Conservation (phyloP, 495 filamentous ascomycete species). For the Cercophora samala region DNA sequence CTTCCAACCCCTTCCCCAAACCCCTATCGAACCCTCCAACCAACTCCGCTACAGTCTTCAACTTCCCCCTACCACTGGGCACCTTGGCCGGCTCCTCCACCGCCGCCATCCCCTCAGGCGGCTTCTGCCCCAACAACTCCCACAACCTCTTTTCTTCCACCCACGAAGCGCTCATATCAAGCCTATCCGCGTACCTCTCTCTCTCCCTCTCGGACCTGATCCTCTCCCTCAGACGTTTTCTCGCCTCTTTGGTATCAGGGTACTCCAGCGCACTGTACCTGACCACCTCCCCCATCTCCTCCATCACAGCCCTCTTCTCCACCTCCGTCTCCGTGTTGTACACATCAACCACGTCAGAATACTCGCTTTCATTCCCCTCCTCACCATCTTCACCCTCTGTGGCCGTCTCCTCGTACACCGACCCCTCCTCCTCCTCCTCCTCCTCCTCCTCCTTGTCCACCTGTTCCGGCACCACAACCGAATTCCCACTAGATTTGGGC, state of each 20-base stretch:
- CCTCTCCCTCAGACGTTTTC: conserved; percentile 24
- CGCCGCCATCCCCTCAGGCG: conserved; percentile 61
- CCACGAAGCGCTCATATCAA: conserved; percentile 51
- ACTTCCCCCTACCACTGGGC: background rate
- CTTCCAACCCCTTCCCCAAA: conserved; percentile 15
- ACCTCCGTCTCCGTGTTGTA: background rate
- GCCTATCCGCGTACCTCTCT: conserved; percentile 52
- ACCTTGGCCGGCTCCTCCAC: conserved; percentile 4
- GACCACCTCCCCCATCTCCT: conserved; percentile 31
- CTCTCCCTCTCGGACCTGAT: conserved; percentile 36
- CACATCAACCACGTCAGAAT: background rate
- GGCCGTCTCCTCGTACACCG: conserved; percentile 22
- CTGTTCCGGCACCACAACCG: no score
- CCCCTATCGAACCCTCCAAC: conserved; percentile 45
- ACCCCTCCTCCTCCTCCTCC: conserved; percentile 34
- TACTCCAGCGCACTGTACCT: conserved; percentile 28
- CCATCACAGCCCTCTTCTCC: conserved; percentile 21
- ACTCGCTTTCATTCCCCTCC: conserved; percentile 17
- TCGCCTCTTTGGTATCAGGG: conserved; percentile 16
- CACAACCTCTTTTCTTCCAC: conserved; percentile 58
- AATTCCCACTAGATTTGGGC: no score
- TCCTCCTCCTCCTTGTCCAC: no score
- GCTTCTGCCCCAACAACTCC: conserved; percentile 41
- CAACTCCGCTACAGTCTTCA: conserved; percentile 18
- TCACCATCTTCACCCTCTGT: conserved; percentile 16